Conservation (phyloP, 352 stramenopile species). For the Blastocystis sp. region DNA sequence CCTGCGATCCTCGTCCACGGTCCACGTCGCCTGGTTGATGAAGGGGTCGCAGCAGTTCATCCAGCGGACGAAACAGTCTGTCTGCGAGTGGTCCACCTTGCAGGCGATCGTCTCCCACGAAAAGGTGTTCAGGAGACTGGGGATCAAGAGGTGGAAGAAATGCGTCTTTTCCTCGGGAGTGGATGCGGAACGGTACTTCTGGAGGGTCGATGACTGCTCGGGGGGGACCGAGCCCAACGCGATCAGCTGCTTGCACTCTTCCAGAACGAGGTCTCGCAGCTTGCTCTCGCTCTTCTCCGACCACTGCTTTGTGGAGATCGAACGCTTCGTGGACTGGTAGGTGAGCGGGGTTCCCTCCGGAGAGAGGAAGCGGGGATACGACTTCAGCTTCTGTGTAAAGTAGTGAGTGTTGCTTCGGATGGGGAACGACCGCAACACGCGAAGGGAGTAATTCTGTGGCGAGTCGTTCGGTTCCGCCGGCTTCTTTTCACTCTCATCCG, state of each 20-base stretch:
- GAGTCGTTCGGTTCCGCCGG: too few species aligned
- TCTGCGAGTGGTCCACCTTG: not conserved
- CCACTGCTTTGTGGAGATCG: not conserved
- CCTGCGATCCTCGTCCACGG: not conserved
- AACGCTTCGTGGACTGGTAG: not conserved
- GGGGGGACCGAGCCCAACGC: not conserved
- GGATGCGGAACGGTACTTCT: not conserved
- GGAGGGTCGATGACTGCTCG: not conserved
- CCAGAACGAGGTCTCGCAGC: not conserved
- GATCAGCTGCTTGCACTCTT: not conserved
- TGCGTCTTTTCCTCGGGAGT: not conserved
- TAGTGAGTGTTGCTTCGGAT: not conserved
- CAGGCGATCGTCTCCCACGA: constrained; percentile 34
- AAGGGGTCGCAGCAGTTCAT: constrained; percentile 50
- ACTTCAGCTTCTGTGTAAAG: not conserved
- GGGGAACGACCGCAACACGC: constrained; percentile 8
- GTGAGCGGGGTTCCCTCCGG: not conserved
- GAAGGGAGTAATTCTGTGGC: too few species aligned
- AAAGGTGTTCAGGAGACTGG: not conserved
- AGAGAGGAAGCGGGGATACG: not conserved
- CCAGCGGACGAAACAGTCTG: constrained; percentile 53
- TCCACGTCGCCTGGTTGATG: constrained; percentile 14
- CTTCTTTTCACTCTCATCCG: not conserved
- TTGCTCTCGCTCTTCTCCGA: not conserved
- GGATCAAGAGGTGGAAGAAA: not conserved